Evolutionary conservation across 2,329 filamentous ascomycete genomes (phyloP).

Genomic region (Aspergillus sp.): DNA sequence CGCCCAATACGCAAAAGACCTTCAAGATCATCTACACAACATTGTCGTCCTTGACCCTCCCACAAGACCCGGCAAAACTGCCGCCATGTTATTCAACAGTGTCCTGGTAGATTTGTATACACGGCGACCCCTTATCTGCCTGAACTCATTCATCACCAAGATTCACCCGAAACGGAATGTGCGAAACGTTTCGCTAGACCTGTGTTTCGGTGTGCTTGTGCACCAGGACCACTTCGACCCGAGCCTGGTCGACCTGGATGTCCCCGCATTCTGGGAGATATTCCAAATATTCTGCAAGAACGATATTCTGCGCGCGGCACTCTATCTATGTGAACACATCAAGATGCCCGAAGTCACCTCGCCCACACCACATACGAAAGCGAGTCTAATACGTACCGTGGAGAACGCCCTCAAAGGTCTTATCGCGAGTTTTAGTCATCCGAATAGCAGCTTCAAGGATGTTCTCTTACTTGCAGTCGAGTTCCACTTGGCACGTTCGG

Average conservation of each 20-base stretch:
- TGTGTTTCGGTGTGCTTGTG: neutral
- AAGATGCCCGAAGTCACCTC: constrained; percentile 11
- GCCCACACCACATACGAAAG: constrained; percentile 24
- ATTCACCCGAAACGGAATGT: neutral
- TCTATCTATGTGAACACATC: constrained; percentile 37
- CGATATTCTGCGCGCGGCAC: constrained; percentile 36
- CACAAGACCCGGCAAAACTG: neutral
- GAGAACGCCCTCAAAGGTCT: constrained; percentile 36
- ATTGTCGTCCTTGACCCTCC: neutral
- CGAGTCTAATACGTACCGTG: constrained; percentile 31
- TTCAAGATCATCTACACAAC: neutral
- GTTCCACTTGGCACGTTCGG: constrained; percentile 34
- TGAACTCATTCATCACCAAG: neutral
- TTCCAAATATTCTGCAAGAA: constrained; percentile 36
- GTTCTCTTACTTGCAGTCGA: constrained; percentile 35
- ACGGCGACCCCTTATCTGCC: neutral
- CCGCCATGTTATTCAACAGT: neutral
- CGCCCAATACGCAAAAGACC: neutral
- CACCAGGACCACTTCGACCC: constrained; percentile 36
- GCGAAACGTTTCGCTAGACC: neutral
- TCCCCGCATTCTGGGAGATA: constrained; percentile 31
- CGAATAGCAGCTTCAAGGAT: constrained; percentile 37
- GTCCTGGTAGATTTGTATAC: neutral
- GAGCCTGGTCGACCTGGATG: constrained; percentile 31
- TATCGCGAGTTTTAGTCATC: constrained; percentile 31